Percentiles rank a stretch among this genome's conserved stretches.
Conservation (phyloP, 257 asterid genomes). For the Marsdenia floribunda region DNA sequence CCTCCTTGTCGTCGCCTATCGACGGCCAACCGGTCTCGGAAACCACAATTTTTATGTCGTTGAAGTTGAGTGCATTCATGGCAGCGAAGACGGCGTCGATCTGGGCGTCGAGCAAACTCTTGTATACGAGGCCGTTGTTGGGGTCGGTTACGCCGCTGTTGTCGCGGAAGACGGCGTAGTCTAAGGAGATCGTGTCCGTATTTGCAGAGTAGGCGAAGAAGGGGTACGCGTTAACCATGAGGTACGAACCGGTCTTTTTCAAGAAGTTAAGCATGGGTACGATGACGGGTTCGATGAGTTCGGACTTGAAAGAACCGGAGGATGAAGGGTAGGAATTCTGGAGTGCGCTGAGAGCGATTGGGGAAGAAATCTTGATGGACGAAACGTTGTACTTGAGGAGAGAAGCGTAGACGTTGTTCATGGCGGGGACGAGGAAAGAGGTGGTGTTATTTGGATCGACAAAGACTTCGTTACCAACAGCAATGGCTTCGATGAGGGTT, state of each 20-base stretch:
- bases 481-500: slow-evolving; percentile 57
- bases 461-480: slow-evolving; percentile 85
- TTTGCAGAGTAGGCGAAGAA: slow-evolving; percentile 64
- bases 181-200: slow-evolving; percentile 56
- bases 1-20: slow-evolving; percentile 59
- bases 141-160: slow-evolving; percentile 48
- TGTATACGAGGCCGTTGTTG: slow-evolving; percentile 58
- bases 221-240: slow-evolving; percentile 77
- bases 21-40: slow-evolving; percentile 99
- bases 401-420: slow-evolving; percentile 65
- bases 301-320: slow-evolving; percentile 62
- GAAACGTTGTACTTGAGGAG: slow-evolving; percentile 42
- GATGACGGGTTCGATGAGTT: slow-evolving; percentile 62
- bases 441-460: slow-evolving; percentile 59
- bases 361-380: slow-evolving; percentile 55
- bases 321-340: slow-evolving; percentile 73
- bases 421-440: slow-evolving; percentile 66
- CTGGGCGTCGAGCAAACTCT: slow-evolving; percentile 68
- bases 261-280: slow-evolving; percentile 68
- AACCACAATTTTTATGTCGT: slow-evolving; percentile 42
- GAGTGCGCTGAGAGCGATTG: slow-evolving; percentile 64
- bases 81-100: slow-evolving; percentile 85
- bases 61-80: slow-evolving; percentile 38
- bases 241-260: slow-evolving; percentile 49
- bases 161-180: slow-evolving; percentile 62